These are phyloP conservation scores for Xanthoceras sorbifolium DNA, from an alignment of 345 rosid genomes.

Conservation along the genomic window DNA sequence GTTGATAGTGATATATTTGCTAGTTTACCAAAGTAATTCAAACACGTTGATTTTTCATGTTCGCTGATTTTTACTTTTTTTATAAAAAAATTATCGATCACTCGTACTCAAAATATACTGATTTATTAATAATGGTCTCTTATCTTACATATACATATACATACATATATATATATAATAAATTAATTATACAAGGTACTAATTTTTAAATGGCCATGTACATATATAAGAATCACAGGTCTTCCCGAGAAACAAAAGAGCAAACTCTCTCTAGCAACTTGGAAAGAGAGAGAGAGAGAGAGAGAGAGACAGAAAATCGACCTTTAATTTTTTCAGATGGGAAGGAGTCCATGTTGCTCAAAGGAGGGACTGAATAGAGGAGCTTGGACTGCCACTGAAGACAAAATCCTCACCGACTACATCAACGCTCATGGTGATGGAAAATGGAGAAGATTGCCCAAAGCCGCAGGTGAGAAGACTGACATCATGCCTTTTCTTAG, in stretches of 20 bases:
- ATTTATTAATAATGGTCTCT: background rate
- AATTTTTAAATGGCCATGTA: background rate
- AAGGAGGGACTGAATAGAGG: conserved; percentile 40
- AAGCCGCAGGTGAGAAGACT: conserved; percentile 30
- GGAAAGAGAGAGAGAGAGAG: background rate
- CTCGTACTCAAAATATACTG: too few species aligned
- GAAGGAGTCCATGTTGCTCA: conserved; percentile 36
- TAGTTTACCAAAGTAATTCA: too few species aligned
- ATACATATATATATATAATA: background rate
- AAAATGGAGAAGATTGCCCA: conserved; percentile 44
- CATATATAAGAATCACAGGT: background rate
- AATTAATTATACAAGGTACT: background rate
- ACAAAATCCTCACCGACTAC: conserved; percentile 37
- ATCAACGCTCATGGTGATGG: conserved; percentile 44
- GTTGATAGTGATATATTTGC: too few species aligned
- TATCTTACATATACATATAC: too few species aligned
- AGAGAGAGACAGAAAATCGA: background rate
- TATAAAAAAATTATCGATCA: too few species aligned
- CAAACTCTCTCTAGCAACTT: background rate
- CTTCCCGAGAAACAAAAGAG: background rate
- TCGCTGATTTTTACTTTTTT: too few species aligned
- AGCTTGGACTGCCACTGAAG: conserved; percentile 48
- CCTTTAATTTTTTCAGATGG: conserved; percentile 28
- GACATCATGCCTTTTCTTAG: too few species aligned
- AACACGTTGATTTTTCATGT: background rate